Conservation (phyloP, 441 rosid species). For the Populus hybrid region DNA sequence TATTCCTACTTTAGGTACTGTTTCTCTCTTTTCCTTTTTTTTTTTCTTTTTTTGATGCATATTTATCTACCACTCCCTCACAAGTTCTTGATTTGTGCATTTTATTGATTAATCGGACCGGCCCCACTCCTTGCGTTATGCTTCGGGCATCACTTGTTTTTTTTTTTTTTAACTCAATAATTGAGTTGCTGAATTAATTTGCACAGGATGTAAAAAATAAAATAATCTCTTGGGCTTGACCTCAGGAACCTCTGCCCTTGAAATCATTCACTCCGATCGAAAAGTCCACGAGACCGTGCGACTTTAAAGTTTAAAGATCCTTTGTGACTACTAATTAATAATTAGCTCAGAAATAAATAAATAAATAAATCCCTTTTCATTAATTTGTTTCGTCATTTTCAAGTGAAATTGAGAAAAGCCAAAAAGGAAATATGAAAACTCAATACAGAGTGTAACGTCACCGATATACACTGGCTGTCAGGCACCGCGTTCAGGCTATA, state of each 20-base stretch:
- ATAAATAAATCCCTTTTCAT: neutral
- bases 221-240: conserved; percentile 9
- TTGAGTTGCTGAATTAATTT: conserved; percentile 21
- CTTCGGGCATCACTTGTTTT: conserved; percentile 17
- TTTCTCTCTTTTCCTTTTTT: no score
- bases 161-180: conserved; percentile 21
- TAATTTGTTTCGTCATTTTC: no score
- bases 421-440: no score
- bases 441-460: no score
- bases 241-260: neutral
- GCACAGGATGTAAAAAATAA: neutral
- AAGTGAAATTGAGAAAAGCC: no score
- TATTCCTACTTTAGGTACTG: neutral
- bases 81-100: neutral
- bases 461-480: no score
- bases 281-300: neutral
- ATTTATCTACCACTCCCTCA: neutral
- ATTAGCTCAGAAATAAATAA: neutral
- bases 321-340: neutral
- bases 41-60: neutral
- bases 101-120: conserved; percentile 27
- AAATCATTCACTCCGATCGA: neutral
- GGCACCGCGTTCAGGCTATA: neutral
- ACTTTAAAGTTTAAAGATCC: neutral
- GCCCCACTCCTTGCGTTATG: conserved; percentile 20